Base-by-base conservation (phyloP, 192 early-diverging fungal genomes). In the Chytriomyces confervae region DNA sequence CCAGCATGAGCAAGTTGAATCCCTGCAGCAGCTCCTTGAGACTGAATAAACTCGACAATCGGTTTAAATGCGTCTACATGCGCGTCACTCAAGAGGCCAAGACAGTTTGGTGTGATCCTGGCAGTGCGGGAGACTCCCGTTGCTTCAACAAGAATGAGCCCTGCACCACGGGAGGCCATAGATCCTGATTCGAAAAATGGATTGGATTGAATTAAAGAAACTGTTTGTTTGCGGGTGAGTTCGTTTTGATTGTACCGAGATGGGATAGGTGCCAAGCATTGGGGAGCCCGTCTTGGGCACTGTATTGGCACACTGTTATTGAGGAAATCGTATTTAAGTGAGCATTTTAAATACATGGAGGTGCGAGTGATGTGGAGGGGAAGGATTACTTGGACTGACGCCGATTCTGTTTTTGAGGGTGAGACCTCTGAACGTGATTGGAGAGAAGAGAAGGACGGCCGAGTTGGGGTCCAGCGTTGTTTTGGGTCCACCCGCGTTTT, bases 1-100 rank as follows among this genome's bases (percentile, higher is more conserved):
- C 95, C 94, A 23, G 92, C 92, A 70, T 98, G 96, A 0, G 89
- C 92, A 5, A 97, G 69, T 76, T 98, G 95, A 72, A 96, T 92
- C 16, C 71, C 86, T 2, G 64, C 50, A 53, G 79, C 61, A 36
- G 36, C 66, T 13, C 90, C 91, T 43, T 91, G 86, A 0, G 82
- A 77, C 62, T 95, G 93, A 23, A 86, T 82, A 81, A 91, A 87
- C 49, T 89, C 80, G 16, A 88, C 89, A 20, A 95, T 84, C 3
- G 84, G 82, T 63, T 85, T 87, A 20, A 92, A 80, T 11, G 61
- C 66, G 1, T 82, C 82, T 1, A 93, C 86, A 47, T 97, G 95
- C 10, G 88, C 92, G 82, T 95, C 93, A 11, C 90, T 86, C 92
- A 93, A 96, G 24, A 98, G 77, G 9, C 97, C 96, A 6, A 89